A percentile compares a stretch with the other conserved stretches of the same genome.
Conservation (phyloP, 345 rosid genomes). For the Passiflora organensis region DNA sequence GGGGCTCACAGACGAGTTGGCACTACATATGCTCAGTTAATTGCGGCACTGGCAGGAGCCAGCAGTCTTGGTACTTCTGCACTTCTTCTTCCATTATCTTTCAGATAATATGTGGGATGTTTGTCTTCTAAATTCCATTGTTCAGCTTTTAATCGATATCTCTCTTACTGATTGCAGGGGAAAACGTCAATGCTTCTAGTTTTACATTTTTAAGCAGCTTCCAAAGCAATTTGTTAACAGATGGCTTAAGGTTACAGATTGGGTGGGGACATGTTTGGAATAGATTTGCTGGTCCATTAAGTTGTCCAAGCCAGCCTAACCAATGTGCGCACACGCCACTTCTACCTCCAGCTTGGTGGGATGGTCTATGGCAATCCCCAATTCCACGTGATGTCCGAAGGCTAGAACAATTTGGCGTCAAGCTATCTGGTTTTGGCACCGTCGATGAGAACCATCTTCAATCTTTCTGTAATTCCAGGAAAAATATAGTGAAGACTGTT, state of each 20-base stretch:
- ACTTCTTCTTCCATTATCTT: background rate
- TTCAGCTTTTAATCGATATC: background rate
- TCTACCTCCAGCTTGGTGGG: slow-evolving; percentile 99
- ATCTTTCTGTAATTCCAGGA: slow-evolving; percentile 56
- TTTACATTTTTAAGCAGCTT: slow-evolving; percentile 84
- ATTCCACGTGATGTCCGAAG: slow-evolving; percentile 60
- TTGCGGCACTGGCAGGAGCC: slow-evolving; percentile 87
- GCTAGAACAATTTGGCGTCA: slow-evolving; percentile 61
- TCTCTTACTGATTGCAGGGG: slow-evolving; percentile 40
- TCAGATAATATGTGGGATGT: background rate
- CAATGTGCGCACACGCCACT: slow-evolving; percentile 91
- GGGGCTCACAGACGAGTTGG: slow-evolving; percentile 94
- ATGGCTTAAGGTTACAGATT: slow-evolving; percentile 65
- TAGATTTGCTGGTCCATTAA: slow-evolving; percentile 86
- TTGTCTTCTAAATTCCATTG: background rate
- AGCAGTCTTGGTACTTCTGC: slow-evolving; percentile 54
- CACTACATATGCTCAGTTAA: slow-evolving; percentile 86
- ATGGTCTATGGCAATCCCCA: slow-evolving; percentile 91
- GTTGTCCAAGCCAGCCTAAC: slow-evolving; percentile 62
- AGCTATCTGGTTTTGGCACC: slow-evolving; percentile 73
- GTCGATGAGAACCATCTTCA: slow-evolving; percentile 54
- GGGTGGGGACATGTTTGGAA: slow-evolving; percentile 99
- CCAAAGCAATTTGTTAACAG: slow-evolving; percentile 62
- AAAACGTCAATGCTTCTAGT: slow-evolving; percentile 39
- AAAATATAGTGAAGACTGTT: slow-evolving; percentile 45